Evolutionary conservation across 208 protist genomes (phyloP), one percentile per base, ranked within the genome.

Genomic region (Zelonia costaricensis): DNA sequence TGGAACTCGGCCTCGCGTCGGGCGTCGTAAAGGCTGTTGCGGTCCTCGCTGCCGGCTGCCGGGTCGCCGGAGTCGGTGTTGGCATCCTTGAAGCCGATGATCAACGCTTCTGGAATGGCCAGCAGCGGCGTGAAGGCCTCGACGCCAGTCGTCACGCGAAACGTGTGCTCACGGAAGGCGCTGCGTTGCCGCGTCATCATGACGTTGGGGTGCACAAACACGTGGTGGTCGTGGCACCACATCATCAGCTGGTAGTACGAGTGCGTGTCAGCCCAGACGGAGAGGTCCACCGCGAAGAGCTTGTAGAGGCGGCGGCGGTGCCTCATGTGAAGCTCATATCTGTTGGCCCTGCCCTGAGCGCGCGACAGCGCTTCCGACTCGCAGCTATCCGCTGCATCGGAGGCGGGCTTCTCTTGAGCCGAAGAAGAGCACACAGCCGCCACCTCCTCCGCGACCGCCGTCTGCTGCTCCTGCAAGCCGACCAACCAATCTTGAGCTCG

Each of bases 221-320:
- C 51, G 54, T 78, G 54, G 13, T 85, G 72, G 45, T 90, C 80
- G 55, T 96, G 73, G 43, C 90, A 96, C 87, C 90, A 96, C 86
- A 93, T 93, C 75, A 96, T 81, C 2, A 96, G 56, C 52, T 88
- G 62, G 48, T 96, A 92, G 51, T 76, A 88, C 20, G 81, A 74
- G 52, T 93, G 86, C 12, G 72, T 78, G 43, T 95, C 89, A 2
- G 89, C 84, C 46, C 80, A 52, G 30, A 78, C 54, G 9, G 79
- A 85, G 10, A 95, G 80, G 15, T 85, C 58, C 7, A 58, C 36
- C 12, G 86, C 86, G 36, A 81, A 76, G 13, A 82, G 65, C 16
- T 74, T 74, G 56, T 92, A 95, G 7, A 84, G 55, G 3, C 74
- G 61, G 0, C 85, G 73, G 15, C 84, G 76, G 45, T 93, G 89